Conservation (phyloP, 345 rosid species). For the Anastatica hierochuntica region DNA sequence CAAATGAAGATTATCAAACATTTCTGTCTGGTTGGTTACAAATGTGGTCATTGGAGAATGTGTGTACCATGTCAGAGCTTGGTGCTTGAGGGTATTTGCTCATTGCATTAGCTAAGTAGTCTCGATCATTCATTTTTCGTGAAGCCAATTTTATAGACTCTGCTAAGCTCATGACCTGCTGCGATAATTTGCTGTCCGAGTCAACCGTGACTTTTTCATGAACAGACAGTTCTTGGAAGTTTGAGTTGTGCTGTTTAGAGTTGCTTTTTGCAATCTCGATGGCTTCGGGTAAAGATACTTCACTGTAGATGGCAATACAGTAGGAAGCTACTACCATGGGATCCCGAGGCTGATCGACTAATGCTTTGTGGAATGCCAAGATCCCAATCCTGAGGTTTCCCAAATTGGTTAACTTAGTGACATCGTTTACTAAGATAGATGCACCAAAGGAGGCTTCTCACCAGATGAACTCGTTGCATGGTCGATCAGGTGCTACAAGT, state of each 20-base stretch:
- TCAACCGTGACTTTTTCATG: background rate
- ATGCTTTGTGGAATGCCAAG: conserved; percentile 60
- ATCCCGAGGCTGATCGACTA: conserved; percentile 47
- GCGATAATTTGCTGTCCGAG: conserved; percentile 14
- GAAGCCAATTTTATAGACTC: conserved; percentile 25
- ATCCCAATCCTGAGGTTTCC: conserved; percentile 44
- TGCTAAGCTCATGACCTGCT: conserved; percentile 42
- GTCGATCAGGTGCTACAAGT: conserved; percentile 63
- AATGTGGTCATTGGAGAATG: background rate
- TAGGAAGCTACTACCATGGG: conserved; percentile 34
- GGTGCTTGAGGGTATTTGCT: conserved; percentile 32
- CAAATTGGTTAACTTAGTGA: background rate
- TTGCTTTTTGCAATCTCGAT: conserved; percentile 39
- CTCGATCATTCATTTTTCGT: conserved; percentile 15
- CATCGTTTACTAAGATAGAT: background rate
- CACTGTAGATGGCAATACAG: conserved; percentile 27
- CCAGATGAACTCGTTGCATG: conserved; percentile 61
- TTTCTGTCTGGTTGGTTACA: background rate
- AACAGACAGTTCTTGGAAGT: conserved; percentile 31
- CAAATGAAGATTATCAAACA: background rate
- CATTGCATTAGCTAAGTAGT: conserved; percentile 25
- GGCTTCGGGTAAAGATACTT: conserved; percentile 30
- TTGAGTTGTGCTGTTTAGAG: conserved; percentile 28
- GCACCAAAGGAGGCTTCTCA: conserved; percentile 14
- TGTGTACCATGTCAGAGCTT: conserved; percentile 23